Conservation (phyloP, 2,329 filamentous ascomycete species). For the Diaporthe citri region DNA sequence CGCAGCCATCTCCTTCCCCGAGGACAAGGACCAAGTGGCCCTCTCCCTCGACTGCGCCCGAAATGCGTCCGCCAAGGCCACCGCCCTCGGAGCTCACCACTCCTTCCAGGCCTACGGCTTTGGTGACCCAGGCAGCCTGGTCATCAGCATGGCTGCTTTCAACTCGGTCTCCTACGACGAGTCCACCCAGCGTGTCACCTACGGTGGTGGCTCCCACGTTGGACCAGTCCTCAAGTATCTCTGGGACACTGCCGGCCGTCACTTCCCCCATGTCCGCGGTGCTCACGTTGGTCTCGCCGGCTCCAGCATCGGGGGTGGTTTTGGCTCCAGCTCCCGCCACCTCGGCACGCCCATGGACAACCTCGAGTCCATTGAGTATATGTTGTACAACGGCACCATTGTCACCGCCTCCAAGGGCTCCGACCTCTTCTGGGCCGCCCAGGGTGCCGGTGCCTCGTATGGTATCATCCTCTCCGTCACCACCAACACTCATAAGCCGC, state of each 20-base stretch:
- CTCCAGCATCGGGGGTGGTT: conserved; percentile 7
- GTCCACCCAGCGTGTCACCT: background rate
- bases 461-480: conserved; percentile 20
- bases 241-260: background rate
- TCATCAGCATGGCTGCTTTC: conserved; percentile 25
- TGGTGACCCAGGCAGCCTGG: conserved; percentile 5
- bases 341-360: conserved; percentile 19
- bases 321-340: conserved; percentile 11
- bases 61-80: conserved; percentile 11
- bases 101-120: conserved; percentile 23
- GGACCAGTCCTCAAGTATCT: conserved; percentile 7
- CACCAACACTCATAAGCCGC: conserved; percentile 2
- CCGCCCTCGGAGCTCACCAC: conserved; percentile 12
- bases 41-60: conserved; percentile 13
- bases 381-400: conserved; percentile 19
- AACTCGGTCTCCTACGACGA: conserved; percentile 14
- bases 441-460: conserved; percentile 8
- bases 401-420: conserved; percentile 9
- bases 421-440: conserved; percentile 16
- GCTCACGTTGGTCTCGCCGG: conserved; percentile 16
- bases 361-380: conserved; percentile 17
- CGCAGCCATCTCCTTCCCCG: conserved; percentile 15
- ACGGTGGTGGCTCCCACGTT: conserved; percentile 9
- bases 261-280: conserved; percentile 18
- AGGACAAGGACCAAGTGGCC: background rate